Base-by-base conservation (phyloP, 768 basidiomycete genomes). In the Termitomyces sp. region DNA sequence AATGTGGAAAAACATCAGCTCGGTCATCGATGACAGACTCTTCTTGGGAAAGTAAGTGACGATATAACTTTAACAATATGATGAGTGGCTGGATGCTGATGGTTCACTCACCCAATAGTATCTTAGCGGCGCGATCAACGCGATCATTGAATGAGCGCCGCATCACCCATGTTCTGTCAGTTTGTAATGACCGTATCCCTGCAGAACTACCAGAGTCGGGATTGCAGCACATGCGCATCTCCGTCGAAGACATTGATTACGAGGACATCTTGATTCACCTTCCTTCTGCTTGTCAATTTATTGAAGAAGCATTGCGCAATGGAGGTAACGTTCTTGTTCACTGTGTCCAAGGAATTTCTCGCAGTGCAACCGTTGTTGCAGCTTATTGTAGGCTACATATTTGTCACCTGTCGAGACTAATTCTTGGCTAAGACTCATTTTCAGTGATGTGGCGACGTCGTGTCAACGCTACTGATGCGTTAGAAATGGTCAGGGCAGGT, bases 81-180 rank as follows among this genome's bases (percentile, higher is more conserved):
- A 50, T 54, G 22, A 33, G 11, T 12, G 18, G 41, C 6, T 22
- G n/a, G n/a, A 29, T 29, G 54, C 58, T 70, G 52, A 66, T 58
- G 33, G 49, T 38, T 59, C 47, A 10, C 13, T 23, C 1, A 56
- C 56, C 40, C 58, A 53, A 32, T 64, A 90, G 89, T 64, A 76
- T 89, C 62, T 74, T 79, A 61, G 85, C 88, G 48, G 88, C 89
- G 29, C 78, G 78, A 60, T 88, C 88, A 33, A 80, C 87, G 23
- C 81, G 87, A 65, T 81, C 84, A 52, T 75, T 90, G 68, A 77
- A 82, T 47, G 88, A 90, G 68, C 83, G 84, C 60, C 81, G 82
- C 56, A 86, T 92, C 57, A 89, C 88, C 5, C 90, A 92, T 69
- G 83, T 91, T 48, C 67, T 92, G 16, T 91, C 89, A 43, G 88